Evolutionary conservation across 148 eudicot species (phyloP).

Genomic region (Rhododendron kiyosumense): DNA sequence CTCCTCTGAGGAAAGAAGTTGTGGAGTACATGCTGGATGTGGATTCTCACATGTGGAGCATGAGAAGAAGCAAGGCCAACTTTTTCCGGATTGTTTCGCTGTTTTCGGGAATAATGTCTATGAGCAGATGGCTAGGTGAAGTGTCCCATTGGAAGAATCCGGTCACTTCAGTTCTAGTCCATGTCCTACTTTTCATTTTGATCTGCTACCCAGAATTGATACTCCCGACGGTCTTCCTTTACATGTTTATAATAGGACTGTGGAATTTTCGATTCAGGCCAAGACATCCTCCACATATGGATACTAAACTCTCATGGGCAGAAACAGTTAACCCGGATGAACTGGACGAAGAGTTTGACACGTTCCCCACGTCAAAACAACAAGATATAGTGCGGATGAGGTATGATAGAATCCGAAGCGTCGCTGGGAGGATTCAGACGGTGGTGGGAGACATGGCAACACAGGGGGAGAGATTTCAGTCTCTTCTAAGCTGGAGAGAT

Average conservation of each 20-base stretch:
- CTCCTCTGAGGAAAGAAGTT: constrained; percentile 31
- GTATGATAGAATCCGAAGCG: constrained; percentile 29
- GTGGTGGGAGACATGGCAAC: constrained; percentile 40
- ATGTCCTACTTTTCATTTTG: constrained; percentile 29
- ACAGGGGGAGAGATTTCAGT: constrained; percentile 37
- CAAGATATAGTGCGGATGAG: constrained; percentile 26
- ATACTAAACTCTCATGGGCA: constrained; percentile 30
- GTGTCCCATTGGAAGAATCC: constrained; percentile 37
- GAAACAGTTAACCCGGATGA: constrained; percentile 28
- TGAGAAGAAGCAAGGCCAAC: constrained; percentile 42
- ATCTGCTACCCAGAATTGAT: constrained; percentile 34
- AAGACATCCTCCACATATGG: constrained; percentile 38
- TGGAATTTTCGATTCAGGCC: constrained; percentile 35
- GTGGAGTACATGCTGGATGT: constrained; percentile 38
- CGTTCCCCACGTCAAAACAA: constrained; percentile 26
- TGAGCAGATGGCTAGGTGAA: constrained; percentile 27
- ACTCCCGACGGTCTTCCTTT: constrained; percentile 30
- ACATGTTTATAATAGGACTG: constrained; percentile 30
- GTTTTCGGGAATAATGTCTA: constrained; percentile 25
- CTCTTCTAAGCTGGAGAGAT: constrained; percentile 42
- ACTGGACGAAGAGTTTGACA: constrained; percentile 38
- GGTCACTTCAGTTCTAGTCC: constrained; percentile 27
- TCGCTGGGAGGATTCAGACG: constrained; percentile 37
- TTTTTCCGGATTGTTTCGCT: constrained; percentile 28
- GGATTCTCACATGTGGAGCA: constrained; percentile 42